Evolutionary conservation across 768 basidiomycete species (phyloP).

Genomic region (Calocera cornea): DNA sequence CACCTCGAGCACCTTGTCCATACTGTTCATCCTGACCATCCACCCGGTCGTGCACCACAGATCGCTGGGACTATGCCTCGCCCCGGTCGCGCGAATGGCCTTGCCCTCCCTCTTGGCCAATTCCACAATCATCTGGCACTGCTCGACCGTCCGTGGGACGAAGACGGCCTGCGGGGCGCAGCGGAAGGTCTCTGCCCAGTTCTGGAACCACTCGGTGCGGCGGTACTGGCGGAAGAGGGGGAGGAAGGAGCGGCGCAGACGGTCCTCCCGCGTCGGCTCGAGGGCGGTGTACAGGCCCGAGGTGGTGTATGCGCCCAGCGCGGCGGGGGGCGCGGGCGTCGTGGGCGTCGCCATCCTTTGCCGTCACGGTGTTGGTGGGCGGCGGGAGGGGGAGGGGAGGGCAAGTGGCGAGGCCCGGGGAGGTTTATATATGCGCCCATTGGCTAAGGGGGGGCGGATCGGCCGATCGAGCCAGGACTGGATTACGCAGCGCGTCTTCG

Average conservation of each 20-base stretch:
- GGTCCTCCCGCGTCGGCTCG: background rate
- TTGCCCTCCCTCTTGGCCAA: conserved; percentile 61
- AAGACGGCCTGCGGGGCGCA: conserved; percentile 61
- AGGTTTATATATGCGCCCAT: too few species aligned
- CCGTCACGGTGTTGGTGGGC: too few species aligned
- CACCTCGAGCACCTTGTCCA: conserved; percentile 68
- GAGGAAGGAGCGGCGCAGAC: background rate
- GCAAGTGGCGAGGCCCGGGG: too few species aligned
- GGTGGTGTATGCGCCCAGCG: background rate
- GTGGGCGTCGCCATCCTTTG: too few species aligned
- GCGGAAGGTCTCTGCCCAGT: conserved; percentile 75
- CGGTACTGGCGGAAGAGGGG: background rate
- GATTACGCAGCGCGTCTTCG: too few species aligned
- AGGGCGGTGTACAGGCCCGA: background rate
- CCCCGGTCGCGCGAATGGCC: conserved; percentile 67
- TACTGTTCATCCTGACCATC: conserved; percentile 65
- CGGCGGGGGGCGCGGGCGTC: too few species aligned
- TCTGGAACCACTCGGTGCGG: conserved; percentile 37
- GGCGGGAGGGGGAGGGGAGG: too few species aligned
- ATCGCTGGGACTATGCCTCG: conserved; percentile 89
- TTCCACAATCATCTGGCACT: conserved; percentile 66
- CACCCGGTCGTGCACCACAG: conserved; percentile 78
- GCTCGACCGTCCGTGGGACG: conserved; percentile 50
- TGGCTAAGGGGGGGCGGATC: too few species aligned
- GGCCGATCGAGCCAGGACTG: too few species aligned